Evolutionary conservation across 139 green algal species (phyloP).

Genomic region (Limnomonas spitsbergensis): DNA sequence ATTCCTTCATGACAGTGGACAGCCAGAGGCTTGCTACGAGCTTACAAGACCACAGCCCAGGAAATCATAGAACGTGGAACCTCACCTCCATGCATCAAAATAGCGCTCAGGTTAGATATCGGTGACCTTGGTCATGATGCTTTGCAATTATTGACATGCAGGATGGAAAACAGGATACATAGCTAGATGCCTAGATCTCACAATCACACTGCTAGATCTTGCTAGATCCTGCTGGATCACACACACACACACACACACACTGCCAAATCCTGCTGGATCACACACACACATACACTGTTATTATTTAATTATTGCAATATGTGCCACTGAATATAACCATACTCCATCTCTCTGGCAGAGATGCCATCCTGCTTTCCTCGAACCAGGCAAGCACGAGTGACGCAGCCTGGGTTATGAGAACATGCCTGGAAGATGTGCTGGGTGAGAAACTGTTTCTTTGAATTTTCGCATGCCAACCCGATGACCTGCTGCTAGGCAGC

Average conservation of each 20-base stretch:
- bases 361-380: neutral
- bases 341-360: neutral
- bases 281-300: too few relatives aligned
- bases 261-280: too few relatives aligned
- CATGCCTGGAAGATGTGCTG: neutral
- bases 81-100: neutral
- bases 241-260: too few relatives aligned
- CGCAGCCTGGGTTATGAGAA: neutral
- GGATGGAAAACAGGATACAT: neutral
- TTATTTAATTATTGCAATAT: too few relatives aligned
- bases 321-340: too few relatives aligned
- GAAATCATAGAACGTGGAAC: neutral
- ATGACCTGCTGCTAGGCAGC: too few relatives aligned
- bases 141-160: neutral
- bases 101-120: neutral
- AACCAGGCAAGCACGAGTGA: neutral
- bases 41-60: neutral
- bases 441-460: neutral
- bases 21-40: neutral
- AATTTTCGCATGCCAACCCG: too few relatives aligned
- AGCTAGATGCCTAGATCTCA: neutral
- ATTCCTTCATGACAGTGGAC: neutral
- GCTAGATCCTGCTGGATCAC: too few relatives aligned
- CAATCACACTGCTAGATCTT: too few relatives aligned
- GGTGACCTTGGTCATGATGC: too few relatives aligned